A percentile compares a stretch with the other conserved stretches of the same genome.
These are phyloP conservation scores for Penstemon barbatus DNA, from an alignment of 257 asterid species.

Conservation along the genomic window DNA sequence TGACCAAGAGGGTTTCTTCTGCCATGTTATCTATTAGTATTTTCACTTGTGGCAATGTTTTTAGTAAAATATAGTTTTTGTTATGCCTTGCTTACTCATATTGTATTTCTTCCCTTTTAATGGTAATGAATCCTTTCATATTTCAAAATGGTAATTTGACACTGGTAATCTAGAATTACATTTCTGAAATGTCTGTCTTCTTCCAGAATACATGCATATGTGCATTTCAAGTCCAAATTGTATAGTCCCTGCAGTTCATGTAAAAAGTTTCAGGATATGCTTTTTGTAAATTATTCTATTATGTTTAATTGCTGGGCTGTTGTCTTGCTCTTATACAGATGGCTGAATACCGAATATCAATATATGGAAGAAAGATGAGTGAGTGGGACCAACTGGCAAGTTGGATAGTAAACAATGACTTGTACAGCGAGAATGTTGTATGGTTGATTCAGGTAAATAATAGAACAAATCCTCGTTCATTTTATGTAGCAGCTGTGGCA, in stretches of 20 bases:
- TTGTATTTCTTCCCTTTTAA: neutral
- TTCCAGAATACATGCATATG: neutral
- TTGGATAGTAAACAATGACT: slow-evolving; percentile 90
- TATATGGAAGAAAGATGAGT: slow-evolving; percentile 94
- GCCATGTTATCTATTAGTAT: neutral
- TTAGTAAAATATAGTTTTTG: neutral
- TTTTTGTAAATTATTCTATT: slow-evolving; percentile 11
- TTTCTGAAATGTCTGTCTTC: slow-evolving; percentile 9
- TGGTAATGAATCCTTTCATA: neutral
- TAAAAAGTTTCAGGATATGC: slow-evolving; percentile 7
- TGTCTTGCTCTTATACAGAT: slow-evolving; percentile 56
- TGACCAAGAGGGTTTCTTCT: slow-evolving; percentile 5
- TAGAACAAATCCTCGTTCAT: slow-evolving; percentile 7
- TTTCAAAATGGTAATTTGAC: neutral
- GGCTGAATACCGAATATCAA: slow-evolving; percentile 95
- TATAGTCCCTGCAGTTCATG: slow-evolving; percentile 5
- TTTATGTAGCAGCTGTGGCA: neutral
- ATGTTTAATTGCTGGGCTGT: slow-evolving; percentile 18
- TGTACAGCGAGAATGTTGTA: slow-evolving; percentile 89
- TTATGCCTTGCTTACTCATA: neutral
- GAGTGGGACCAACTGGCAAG: slow-evolving; percentile 99
- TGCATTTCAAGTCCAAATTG: neutral
- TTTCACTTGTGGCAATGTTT: neutral
- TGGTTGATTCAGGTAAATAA: slow-evolving; percentile 92
- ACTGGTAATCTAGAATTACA: neutral